These are phyloP conservation scores for Trichophyton schoenleinii DNA, from an alignment of 2,329 filamentous ascomycete species.

Conservation along the genomic window DNA sequence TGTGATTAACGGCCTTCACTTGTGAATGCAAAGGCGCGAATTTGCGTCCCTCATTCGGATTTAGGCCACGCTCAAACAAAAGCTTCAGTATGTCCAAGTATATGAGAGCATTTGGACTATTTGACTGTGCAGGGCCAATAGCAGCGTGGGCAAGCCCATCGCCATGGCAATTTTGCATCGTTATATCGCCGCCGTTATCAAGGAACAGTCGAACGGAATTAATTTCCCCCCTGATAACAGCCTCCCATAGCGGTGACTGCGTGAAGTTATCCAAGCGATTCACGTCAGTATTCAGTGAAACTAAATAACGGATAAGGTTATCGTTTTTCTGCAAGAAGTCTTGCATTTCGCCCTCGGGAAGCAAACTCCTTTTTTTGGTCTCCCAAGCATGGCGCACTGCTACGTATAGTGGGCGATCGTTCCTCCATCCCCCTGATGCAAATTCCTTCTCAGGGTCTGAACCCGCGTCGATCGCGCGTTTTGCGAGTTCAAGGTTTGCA, in stretches of 20 bases:
- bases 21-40: neutral
- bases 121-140: neutral
- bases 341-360: neutral
- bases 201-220: neutral
- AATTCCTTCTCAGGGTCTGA: neutral
- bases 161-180: neutral
- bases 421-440: neutral
- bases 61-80: neutral
- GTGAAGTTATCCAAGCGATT: neutral
- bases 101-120: neutral
- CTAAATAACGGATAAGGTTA: neutral
- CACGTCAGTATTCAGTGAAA: neutral
- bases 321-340: neutral
- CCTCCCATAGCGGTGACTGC: neutral
- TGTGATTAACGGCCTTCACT: neutral
- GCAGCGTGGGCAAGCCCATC: neutral
- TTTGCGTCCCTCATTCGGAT: neutral
- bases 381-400: neutral
- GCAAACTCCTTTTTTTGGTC: neutral
- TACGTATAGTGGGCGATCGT: neutral
- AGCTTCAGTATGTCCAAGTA: neutral
- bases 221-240: neutral
- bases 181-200: neutral
- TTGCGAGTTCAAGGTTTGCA: neutral
- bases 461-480: neutral